Evolutionary conservation across 441 rosid genomes (phyloP).

Genomic region (Populus hybrid): DNA sequence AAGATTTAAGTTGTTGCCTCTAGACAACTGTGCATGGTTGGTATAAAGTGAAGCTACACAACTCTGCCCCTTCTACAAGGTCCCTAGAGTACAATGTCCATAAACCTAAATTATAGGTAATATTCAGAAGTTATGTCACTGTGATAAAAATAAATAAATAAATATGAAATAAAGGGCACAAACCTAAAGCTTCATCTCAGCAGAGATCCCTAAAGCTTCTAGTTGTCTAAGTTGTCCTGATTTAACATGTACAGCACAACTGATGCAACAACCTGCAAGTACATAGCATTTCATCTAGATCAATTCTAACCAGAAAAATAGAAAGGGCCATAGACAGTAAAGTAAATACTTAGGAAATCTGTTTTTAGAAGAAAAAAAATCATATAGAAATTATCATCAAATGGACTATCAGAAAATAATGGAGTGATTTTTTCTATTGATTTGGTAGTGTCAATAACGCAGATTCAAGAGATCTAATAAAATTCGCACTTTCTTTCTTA

Average conservation of each 20-base stretch:
- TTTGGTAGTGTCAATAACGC: background rate
- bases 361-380: background rate
- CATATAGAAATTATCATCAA: background rate
- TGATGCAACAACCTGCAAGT: conserved; percentile 84
- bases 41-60: background rate
- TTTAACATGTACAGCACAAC: conserved; percentile 88
- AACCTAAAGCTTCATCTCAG: conserved; percentile 30
- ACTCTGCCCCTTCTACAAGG: background rate
- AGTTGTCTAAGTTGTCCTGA: conserved; percentile 87
- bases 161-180: conserved; percentile 10
- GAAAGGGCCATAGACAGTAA: background rate
- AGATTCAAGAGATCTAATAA: background rate
- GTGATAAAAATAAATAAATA: background rate
- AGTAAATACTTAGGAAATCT: background rate
- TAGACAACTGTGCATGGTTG: background rate
- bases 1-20: background rate
- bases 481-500: background rate
- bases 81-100: background rate
- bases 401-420: background rate
- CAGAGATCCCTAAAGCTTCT: conserved; percentile 90
- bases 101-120: too few relatives aligned
- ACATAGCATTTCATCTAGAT: conserved; percentile 12
- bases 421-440: background rate
- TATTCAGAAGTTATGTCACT: too few relatives aligned
- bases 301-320: conserved; percentile 5